Conservation (phyloP, 352 stramenopile genomes). For the Phytopythium chamaehyphon region DNA sequence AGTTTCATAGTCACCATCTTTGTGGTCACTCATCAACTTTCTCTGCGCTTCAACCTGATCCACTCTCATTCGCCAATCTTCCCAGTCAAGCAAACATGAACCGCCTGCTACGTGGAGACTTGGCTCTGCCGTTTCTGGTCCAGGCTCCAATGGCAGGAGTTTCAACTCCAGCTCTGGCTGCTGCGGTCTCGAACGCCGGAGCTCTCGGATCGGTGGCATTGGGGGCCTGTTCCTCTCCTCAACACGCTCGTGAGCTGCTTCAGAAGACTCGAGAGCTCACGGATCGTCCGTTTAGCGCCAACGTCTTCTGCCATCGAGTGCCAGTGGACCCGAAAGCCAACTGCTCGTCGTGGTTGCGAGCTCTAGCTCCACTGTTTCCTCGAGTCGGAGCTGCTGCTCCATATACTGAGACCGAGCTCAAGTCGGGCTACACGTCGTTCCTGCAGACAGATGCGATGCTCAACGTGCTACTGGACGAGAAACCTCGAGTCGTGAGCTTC, state of each 20-base stretch:
- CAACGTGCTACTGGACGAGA: slow-evolving; percentile 38
- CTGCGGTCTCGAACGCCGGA: slow-evolving; percentile 30
- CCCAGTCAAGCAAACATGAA: background rate
- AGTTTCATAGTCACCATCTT: too few relatives aligned
- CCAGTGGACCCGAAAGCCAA: slow-evolving; percentile 6
- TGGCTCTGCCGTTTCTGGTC: slow-evolving; percentile 3
- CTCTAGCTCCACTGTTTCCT: slow-evolving; percentile 31
- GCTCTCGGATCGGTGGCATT: slow-evolving; percentile 50
- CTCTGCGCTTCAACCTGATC: background rate
- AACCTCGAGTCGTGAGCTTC: slow-evolving; percentile 59
- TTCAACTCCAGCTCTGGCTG: slow-evolving; percentile 17
- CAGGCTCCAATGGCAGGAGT: slow-evolving; percentile 4
- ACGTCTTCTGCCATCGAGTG: slow-evolving; percentile 52
- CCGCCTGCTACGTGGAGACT: slow-evolving; percentile 1
- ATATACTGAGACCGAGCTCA: slow-evolving; percentile 4
- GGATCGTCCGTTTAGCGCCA: slow-evolving; percentile 43
- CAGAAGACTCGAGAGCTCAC: slow-evolving; percentile 22
- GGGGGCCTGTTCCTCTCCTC: slow-evolving; percentile 17
- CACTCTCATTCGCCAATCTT: background rate
- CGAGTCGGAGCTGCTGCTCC: slow-evolving; percentile 20
- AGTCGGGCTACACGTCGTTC: slow-evolving; percentile 17
- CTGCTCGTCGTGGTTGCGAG: slow-evolving; percentile 24
- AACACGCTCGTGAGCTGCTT: slow-evolving; percentile 28
- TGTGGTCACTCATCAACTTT: slow-evolving; percentile 3
- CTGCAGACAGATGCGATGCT: slow-evolving; percentile 28